Evolutionary conservation across 179 eudicot species (phyloP).

Genomic region (Carnegiea gigantea): DNA sequence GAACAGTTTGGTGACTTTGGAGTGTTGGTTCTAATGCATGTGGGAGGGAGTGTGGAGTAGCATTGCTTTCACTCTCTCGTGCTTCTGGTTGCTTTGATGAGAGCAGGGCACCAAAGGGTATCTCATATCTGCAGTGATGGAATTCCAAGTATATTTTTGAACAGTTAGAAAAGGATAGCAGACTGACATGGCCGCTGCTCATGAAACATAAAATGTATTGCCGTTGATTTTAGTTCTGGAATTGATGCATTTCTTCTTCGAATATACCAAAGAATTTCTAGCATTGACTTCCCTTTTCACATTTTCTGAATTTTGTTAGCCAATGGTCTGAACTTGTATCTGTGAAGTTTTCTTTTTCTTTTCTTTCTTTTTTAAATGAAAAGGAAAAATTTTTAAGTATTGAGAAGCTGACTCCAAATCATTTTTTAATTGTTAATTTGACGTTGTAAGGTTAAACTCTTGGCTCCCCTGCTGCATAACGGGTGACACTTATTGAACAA

Average conservation of each 20-base stretch:
- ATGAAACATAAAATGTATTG: neutral
- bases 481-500: neutral
- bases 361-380: too few relatives aligned
- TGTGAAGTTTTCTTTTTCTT: neutral
- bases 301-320: neutral
- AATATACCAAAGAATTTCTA: neutral
- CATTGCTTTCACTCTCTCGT: neutral
- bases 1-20: neutral
- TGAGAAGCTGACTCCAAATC: neutral
- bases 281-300: conserved; percentile 4
- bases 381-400: neutral
- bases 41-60: neutral
- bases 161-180: neutral
- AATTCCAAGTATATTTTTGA: neutral
- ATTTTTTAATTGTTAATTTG: neutral
- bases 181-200: neutral
- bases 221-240: neutral
- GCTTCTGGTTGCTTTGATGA: neutral
- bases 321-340: neutral
- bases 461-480: neutral
- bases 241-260: conserved; percentile 1
- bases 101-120: neutral
- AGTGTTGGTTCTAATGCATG: neutral
- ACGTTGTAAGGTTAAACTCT: neutral
- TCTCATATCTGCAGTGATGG: neutral